Conservation (phyloP, 1,139 yeast genomes). For the Kurtzmaniella quercitrusa region DNA sequence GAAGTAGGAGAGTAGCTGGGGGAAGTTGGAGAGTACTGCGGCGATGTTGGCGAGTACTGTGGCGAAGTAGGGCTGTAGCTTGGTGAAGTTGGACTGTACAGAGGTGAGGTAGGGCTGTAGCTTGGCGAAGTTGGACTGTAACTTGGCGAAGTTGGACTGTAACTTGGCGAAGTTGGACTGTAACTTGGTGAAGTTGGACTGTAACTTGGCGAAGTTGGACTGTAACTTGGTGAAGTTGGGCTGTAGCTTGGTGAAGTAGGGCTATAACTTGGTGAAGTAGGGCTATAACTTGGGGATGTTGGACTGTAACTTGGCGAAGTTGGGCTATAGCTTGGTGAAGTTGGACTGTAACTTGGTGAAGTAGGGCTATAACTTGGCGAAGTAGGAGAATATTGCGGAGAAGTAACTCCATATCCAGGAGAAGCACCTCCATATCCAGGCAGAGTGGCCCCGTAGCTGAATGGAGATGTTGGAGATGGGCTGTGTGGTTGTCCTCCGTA, state of each 20-base stretch:
- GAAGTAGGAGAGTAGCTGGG: conserved; percentile 62
- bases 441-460: conserved; percentile 60
- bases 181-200: conserved; percentile 63
- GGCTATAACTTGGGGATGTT: conserved; percentile 66
- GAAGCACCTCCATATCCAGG: conserved; percentile 54
- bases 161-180: conserved; percentile 59
- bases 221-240: conserved; percentile 65
- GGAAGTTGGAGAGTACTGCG: conserved; percentile 56
- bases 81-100: conserved; percentile 52
- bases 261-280: conserved; percentile 66
- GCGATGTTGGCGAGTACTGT: conserved; percentile 54
- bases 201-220: conserved; percentile 52
- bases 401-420: conserved; percentile 67
- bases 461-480: conserved; percentile 55
- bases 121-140: conserved; percentile 62
- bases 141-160: conserved; percentile 63
- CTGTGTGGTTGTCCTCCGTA: conserved; percentile 70
- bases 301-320: conserved; percentile 71
- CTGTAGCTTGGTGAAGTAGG: conserved; percentile 76
- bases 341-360: conserved; percentile 71
- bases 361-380: conserved; percentile 73
- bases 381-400: conserved; percentile 73
- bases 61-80: conserved; percentile 60
- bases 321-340: conserved; percentile 69
- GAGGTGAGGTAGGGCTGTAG: conserved; percentile 48